Base-by-base conservation (phyloP, 2,329 filamentous ascomycete species). In the Claviceps sp. region DNA sequence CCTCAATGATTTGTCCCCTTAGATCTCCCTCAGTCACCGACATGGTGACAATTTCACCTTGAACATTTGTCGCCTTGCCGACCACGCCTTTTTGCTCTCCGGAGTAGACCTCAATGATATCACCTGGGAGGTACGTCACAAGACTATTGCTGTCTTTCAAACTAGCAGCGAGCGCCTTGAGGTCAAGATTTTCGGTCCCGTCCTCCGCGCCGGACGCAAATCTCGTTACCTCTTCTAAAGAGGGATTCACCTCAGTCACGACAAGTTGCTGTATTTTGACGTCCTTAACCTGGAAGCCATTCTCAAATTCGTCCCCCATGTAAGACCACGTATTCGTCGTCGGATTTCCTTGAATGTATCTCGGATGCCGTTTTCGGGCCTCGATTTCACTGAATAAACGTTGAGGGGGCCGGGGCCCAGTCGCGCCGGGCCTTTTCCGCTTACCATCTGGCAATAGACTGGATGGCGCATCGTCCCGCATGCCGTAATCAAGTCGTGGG, bases 31-130 rank as follows among this genome's bases (percentile, higher is more conserved):
- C 85, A 1, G 81, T 85, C 16, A 97, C 89, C 54, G 81, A 75
- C 62, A 98, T 80, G 5, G 89, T 91, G 50, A 98, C 88, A 63
- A 98, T 95, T 60, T 97, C 90, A 42, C 86, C 87, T 52, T 88
- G 86, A 7, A 96, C 89, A 44, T 88, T 87, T 48, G 87, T 82
- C 1, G 89, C 89, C 60, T 84, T 89, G 61, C 93, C 93, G 37
- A 87, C 76, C 14, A 97, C 85, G 50, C 93, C 93, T 63, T 86
- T 89, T 64, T 98, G 93, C 70, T 98, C 93, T 58, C 93, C 93
- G 53, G 90, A 83, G 67, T 90, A 97, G 44, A 98, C 89, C 68
- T 97, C 91, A 22, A 98, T 90, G n/a, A 90, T 82, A 65, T 98
- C 93, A 38, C 94, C 94, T 3, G 90, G 87, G 5, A 95, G 78